These are phyloP conservation scores for Saposhnikovia divaricata DNA, from an alignment of 129 eudicot species.

Conservation along the genomic window DNA sequence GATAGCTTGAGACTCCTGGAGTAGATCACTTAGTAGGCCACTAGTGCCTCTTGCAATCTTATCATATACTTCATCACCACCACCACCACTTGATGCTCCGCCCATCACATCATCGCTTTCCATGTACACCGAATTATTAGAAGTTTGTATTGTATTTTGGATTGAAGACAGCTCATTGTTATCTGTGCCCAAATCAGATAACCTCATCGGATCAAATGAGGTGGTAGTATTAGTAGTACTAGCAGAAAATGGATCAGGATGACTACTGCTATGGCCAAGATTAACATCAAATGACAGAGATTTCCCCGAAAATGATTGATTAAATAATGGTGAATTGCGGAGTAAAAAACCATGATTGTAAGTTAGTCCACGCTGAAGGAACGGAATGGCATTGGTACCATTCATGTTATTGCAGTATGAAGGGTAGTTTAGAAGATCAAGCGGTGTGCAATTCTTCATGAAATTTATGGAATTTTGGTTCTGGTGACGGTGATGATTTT, in stretches of 20 bases:
- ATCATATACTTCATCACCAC: conserved; percentile 25
- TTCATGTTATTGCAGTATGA: conserved; percentile 4
- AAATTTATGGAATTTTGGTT: conserved; percentile 15
- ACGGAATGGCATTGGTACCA: conserved; percentile 11
- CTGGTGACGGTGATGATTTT: neutral
- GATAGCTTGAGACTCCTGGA: conserved; percentile 52
- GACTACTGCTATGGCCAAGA: conserved; percentile 12
- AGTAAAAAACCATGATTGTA: neutral
- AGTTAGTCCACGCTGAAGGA: neutral
- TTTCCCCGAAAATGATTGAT: conserved; percentile 13
- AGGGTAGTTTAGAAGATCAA: conserved; percentile 2
- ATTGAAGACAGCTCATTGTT: conserved; percentile 58
- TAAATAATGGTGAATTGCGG: neutral
- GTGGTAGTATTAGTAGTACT: neutral
- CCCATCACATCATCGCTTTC: conserved; percentile 22
- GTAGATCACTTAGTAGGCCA: conserved; percentile 70
- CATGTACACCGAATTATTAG: conserved; percentile 30
- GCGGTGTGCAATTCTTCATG: conserved; percentile 15
- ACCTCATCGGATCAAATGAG: neutral
- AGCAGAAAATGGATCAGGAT: conserved; percentile 1
- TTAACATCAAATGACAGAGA: conserved; percentile 16
- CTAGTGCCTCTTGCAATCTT: conserved; percentile 31
- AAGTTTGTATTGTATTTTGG: conserved; percentile 30
- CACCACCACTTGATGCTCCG: conserved; percentile 25
- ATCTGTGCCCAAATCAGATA: conserved; percentile 1